phyloP scores from a whole-genome alignment of 106 monocot species.

The Alisma plantagoaquatica region DNA sequence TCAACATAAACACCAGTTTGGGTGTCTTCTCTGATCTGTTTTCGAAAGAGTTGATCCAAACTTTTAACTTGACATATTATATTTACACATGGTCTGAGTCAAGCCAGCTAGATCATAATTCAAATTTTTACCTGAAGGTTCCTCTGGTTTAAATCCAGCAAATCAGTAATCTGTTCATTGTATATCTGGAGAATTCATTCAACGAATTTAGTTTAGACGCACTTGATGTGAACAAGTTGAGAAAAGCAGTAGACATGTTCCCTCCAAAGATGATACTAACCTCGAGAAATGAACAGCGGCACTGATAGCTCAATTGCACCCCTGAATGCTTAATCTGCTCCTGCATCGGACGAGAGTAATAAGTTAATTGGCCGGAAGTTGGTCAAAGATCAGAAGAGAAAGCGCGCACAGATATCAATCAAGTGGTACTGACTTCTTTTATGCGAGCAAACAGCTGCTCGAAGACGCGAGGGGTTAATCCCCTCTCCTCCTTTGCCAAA shows the following conservation, averaged over 20 bases:
- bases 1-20: constrained; percentile 91
- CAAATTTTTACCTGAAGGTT: constrained; percentile 80
- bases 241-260: neutral
- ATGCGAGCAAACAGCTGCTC: constrained; percentile 80
- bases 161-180: constrained; percentile 97
- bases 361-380: no score
- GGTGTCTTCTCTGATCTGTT: constrained; percentile 93
- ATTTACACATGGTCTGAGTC: no score
- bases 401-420: neutral
- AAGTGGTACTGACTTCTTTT: constrained; percentile 37
- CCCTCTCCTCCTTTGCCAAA: constrained; percentile 44
- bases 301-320: constrained; percentile 67
- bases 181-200: constrained; percentile 51
- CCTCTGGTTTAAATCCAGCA: constrained; percentile 65
- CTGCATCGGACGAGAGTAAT: no score
- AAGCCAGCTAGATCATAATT: no score
- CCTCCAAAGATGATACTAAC: constrained; percentile 15
- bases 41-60: neutral
- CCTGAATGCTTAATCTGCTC: constrained; percentile 75
- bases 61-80: no score
- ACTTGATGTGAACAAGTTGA: no score
- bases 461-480: constrained; percentile 95
- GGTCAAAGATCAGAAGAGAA: neutral
- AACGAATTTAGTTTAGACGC: neutral
- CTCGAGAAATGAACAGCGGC: constrained; percentile 92